Evolutionary conservation across 495 filamentous ascomycete genomes (phyloP), one percentile per base, ranked within the genome.

Genomic region (Penicillium macrosclerotiorum): DNA sequence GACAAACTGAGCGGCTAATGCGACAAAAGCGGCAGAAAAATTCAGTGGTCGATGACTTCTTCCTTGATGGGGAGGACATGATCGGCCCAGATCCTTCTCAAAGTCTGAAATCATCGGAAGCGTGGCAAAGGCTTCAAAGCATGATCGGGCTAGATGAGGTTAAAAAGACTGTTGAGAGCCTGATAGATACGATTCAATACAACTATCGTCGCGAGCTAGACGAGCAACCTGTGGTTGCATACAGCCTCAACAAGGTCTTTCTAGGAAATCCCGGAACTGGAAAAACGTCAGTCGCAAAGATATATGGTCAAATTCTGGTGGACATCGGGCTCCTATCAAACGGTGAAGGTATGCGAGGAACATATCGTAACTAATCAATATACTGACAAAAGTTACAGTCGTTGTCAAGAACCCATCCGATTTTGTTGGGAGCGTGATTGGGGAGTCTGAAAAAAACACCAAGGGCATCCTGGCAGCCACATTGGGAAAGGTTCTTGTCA

Each of bases 271-370:
- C 85, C 1, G 86, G 85, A 2, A 90, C 85, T 0, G 86, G 88
- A 0, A 92, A 90, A 54, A 90, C 87, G 0, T 78, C 84, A 0
- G 83, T 92, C 0, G 88, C 84, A 0, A 87, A 87, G 59, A 57
- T 90, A 2, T 92, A 86, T 52, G 84, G 82, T 0, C 66, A 78
- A 49, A 81, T 87, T 9, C 59, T 88, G 4, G 81, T 73, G 0
- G 73, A 82, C 40, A 55, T 87, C 11, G 82, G 83, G 0, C 37
- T 81, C 25, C 59, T 88, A 3, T 76, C 69, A 2, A 84, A 79
- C 37, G 80, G 81, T 1, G 79, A 86, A 75, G 79, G 80, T 83
- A 60, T 52, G 67, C 45, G 27, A 26, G 20, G 3, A 5, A 29
- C 13, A n/a, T 6, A 19, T 38, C 1, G 8, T 13, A 13, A 2